Base-by-base conservation (phyloP, 495 filamentous ascomycete species). In the Penicillium daleae region DNA sequence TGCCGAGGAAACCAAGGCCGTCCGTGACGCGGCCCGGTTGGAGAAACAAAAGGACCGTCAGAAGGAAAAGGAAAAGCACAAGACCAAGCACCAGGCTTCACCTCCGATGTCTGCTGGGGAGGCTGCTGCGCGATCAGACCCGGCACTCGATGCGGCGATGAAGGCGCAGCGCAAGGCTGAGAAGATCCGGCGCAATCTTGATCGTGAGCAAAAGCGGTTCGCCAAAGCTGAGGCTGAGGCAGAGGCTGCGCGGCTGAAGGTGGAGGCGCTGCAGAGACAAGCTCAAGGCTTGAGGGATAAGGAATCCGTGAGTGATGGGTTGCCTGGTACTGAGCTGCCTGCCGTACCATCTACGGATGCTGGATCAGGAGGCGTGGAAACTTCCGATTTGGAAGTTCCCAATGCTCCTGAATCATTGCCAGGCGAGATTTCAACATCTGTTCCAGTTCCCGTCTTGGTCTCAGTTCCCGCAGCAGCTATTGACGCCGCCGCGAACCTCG, bases 111-210 rank as follows among this genome's bases (percentile, higher is more conserved):
- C 42, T 4, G 21, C 42, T 22, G 42, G 42, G 10, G 42, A 46
- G 8, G 19, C 42, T 22, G 19, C 42, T 46, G 9, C 42, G 19
- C 12, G 54, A 21, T 40, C 61, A 12, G 71, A 79, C 39, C 67
- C 76, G 4, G 48, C 60, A 9, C 59, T 75, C 10, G 74, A 80
- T 58, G 76, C 71, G 7, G 76, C 72, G 1, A 68, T 65, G 32
- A 80, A 76, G 64, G 79, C 81, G 12, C 80, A 81, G 65, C 74
- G 71, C 49, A 83, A 81, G 65, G 80, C 80, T 2, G 82, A 83
- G 39, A 83, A 82, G 62, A 68, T 85, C 49, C 74, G 76, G 15
- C 77, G 74, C 29, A 79, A 78, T 44, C 73, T 85, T 15, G 64
- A 76, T 56, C 78, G 76, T 29, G 82, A 82, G 57, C 76, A 84